These are phyloP conservation scores for Ganoderma lucidum DNA, from an alignment of 1,284 basidiomycete genomes.

Conservation along the genomic window DNA sequence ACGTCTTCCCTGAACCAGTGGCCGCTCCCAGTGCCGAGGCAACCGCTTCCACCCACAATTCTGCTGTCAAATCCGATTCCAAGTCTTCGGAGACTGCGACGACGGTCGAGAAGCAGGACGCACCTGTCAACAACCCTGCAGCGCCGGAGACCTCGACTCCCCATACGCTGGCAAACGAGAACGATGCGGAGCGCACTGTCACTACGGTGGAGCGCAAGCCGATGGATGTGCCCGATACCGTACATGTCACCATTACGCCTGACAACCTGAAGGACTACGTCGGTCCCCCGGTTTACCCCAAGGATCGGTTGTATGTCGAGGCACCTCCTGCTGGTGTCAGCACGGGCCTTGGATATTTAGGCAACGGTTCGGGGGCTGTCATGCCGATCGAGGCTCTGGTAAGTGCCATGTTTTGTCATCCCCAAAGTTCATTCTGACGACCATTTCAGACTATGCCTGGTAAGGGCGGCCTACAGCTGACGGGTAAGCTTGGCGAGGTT, in stretches of 20 bases:
- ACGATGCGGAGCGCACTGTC: constrained; percentile 55
- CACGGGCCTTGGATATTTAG: constrained; percentile 94
- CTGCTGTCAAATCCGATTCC: constrained; percentile 37
- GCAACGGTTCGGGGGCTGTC: constrained; percentile 95
- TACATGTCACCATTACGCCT: constrained; percentile 85
- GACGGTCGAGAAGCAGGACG: constrained; percentile 49
- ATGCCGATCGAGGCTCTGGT: constrained; percentile 98
- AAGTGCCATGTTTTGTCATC: constrained; percentile 40
- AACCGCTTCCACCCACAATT: constrained; percentile 36
- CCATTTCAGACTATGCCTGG: constrained; percentile 84
- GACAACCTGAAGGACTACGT: constrained; percentile 97
- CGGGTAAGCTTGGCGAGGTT: constrained; percentile 97
- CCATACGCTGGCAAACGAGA: constrained; percentile 34
- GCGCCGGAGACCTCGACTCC: constrained; percentile 39
- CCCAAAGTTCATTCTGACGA: constrained; percentile 8
- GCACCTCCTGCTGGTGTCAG: constrained; percentile 92
- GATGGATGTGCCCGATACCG: constrained; percentile 80
- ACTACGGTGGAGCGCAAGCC: constrained; percentile 87
- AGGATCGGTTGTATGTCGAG: constrained; percentile 89
- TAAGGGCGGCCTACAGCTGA: constrained; percentile 89
- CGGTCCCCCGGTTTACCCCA: constrained; percentile 95
- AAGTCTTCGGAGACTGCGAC: constrained; percentile 43
- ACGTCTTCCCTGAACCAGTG: constrained; percentile 77
- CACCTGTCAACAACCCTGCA: constrained; percentile 46
- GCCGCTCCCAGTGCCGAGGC: constrained; percentile 15